These are phyloP conservation scores for Amorphotheca resinae DNA, from an alignment of 495 filamentous ascomycete species.

Conservation along the genomic window DNA sequence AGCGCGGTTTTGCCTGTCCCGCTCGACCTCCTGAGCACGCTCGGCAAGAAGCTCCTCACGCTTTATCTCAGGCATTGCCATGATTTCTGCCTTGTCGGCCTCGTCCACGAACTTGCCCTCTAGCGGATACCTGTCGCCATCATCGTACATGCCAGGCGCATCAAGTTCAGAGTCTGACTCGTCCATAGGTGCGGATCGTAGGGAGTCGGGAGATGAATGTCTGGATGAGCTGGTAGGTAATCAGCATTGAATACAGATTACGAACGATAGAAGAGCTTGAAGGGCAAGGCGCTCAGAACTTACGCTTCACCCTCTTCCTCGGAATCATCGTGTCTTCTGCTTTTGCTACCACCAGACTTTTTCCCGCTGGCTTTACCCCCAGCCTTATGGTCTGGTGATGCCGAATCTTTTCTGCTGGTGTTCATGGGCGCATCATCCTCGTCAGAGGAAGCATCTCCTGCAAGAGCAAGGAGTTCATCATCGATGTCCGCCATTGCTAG, in stretches of 20 bases:
- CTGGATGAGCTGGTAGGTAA: slow-evolving; percentile 39
- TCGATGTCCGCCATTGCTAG: slow-evolving; percentile 59
- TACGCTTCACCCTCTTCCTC: slow-evolving; percentile 79
- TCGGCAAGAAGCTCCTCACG: slow-evolving; percentile 84
- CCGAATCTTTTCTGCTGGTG: slow-evolving; percentile 27
- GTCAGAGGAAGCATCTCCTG: slow-evolving; percentile 48
- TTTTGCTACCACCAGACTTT: slow-evolving; percentile 21
- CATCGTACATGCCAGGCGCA: slow-evolving; percentile 37
- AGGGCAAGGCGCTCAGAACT: slow-evolving; percentile 28
- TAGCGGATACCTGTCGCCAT: slow-evolving; percentile 65
- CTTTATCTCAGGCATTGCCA: slow-evolving; percentile 78
- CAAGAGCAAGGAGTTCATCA: slow-evolving; percentile 77
- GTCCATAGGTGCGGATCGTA: slow-evolving; percentile 76
- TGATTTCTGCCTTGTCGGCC: slow-evolving; percentile 69
- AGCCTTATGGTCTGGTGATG: slow-evolving; percentile 28
- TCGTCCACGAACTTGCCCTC: slow-evolving; percentile 76
- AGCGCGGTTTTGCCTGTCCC: slow-evolving; percentile 66
- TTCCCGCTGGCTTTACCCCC: slow-evolving; percentile 34
- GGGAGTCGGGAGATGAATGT: slow-evolving; percentile 58
- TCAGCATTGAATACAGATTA: background rate
- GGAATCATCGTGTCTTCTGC: slow-evolving; percentile 42
- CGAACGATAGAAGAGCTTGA: slow-evolving; percentile 6
- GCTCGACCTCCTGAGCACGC: slow-evolving; percentile 69
- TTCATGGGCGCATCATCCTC: slow-evolving; percentile 30
- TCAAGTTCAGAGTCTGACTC: slow-evolving; percentile 73